These are phyloP conservation scores for Stagonosporopsis tanaceti DNA, from an alignment of 2,329 filamentous ascomycete genomes.

Conservation along the genomic window DNA sequence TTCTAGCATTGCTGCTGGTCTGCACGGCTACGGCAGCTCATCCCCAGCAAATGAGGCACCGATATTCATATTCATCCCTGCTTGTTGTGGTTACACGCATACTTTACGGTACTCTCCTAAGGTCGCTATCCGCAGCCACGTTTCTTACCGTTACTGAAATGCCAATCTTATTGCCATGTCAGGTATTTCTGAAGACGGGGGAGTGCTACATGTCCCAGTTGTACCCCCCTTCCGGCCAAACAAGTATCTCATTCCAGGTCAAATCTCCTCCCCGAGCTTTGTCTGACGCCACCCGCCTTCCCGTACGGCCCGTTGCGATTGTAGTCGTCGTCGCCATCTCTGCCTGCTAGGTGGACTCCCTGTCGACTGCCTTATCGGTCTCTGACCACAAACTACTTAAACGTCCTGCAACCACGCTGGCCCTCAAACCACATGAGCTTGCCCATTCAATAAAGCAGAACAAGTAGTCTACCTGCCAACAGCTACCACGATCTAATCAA, in stretches of 20 bases:
- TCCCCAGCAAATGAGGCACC: conserved; percentile 24
- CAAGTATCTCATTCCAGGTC: conserved; percentile 37
- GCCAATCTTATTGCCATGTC: conserved; percentile 24
- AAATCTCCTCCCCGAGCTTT: conserved; percentile 33
- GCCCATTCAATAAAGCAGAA: conserved; percentile 2
- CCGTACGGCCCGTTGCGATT: conserved; percentile 48
- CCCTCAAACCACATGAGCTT: conserved; percentile 6
- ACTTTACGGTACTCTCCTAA: conserved; percentile 19
- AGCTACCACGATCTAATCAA: background rate
- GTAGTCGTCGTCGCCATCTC: conserved; percentile 30
- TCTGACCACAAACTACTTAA: conserved; percentile 37
- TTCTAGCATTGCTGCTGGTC: conserved; percentile 14
- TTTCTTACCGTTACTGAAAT: conserved; percentile 37
- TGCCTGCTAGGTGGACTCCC: conserved; percentile 36
- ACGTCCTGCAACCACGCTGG: conserved; percentile 31
- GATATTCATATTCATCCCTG: conserved; percentile 24
- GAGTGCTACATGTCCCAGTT: conserved; percentile 26
- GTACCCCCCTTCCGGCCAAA: conserved; percentile 30
- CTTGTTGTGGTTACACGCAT: conserved; percentile 28
- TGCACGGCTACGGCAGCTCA: conserved; percentile 24
- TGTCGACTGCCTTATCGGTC: conserved; percentile 28
- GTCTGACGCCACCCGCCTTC: conserved; percentile 42
- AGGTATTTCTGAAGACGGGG: conserved; percentile 23
- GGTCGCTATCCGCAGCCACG: conserved; percentile 33
- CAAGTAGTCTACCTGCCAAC: background rate